A percentile compares a stretch with the other conserved stretches of the same genome.
phyloP scores from a whole-genome alignment of 768 basidiomycete genomes.

The Tricholoma matsutake region DNA sequence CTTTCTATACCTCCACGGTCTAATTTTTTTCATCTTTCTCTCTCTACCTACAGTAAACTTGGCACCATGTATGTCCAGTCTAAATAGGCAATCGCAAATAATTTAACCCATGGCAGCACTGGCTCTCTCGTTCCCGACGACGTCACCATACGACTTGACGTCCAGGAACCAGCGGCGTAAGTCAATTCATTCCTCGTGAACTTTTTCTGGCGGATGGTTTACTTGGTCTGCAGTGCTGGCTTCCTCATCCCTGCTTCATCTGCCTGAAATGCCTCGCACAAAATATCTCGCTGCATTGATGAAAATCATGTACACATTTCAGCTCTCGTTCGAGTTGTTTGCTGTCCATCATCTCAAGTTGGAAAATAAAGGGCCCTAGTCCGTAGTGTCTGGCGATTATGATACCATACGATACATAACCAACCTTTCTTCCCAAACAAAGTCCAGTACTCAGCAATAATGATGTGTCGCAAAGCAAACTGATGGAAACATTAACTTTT shows the following conservation, averaged over 20 bases:
- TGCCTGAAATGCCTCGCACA: background rate
- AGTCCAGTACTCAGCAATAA: no score
- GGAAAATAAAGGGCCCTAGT: no score
- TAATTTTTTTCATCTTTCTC: background rate
- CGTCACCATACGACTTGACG: slow-evolving; percentile 6
- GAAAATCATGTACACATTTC: no score
- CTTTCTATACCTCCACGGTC: background rate
- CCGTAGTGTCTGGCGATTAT: no score
- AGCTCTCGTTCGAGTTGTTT: no score
- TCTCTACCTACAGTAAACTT: background rate
- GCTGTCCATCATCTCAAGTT: no score
- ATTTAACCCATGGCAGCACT: slow-evolving; percentile 3
- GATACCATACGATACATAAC: no score
- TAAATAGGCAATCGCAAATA: background rate
- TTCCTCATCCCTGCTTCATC: background rate
- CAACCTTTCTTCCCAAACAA: no score
- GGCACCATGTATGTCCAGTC: background rate
- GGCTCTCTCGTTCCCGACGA: slow-evolving; percentile 10
- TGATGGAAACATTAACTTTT: no score
- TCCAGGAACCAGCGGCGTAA: slow-evolving; percentile 9
- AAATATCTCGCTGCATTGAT: no score
- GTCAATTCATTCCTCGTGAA: background rate
- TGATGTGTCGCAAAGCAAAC: no score
- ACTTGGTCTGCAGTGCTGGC: background rate
- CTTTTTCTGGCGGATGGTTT: background rate